Percentiles rank a stretch among this genome's conserved stretches.
Conservation (phyloP, 345 rosid species). For the Acer saccharum region DNA sequence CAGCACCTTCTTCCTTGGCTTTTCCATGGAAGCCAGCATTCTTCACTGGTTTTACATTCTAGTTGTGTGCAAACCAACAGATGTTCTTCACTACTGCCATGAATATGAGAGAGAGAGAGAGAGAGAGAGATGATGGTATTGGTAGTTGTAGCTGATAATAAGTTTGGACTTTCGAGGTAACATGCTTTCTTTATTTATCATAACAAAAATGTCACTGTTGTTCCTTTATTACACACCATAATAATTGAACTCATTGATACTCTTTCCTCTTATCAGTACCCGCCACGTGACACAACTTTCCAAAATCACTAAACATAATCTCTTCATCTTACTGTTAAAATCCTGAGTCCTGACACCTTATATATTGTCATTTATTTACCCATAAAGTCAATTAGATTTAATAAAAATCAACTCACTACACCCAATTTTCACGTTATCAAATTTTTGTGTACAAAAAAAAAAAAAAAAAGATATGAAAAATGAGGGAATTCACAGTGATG, state of each 20-base stretch:
- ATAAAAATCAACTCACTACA: no score
- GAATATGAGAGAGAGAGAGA: conserved; percentile 14
- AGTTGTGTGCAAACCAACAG: conserved; percentile 40
- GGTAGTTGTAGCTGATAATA: not conserved
- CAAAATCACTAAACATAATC: no score
- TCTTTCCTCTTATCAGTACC: not conserved
- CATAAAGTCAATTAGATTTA: no score
- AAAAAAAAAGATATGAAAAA: no score
- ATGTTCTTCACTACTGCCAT: conserved; percentile 23
- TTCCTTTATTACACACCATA: not conserved
- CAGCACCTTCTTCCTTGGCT: conserved; percentile 43
- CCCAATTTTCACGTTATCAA: no score
- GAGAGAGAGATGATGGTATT: not conserved
- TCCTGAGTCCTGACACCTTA: no score
- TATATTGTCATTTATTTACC: no score
- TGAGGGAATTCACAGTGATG: no score
- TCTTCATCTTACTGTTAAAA: no score
- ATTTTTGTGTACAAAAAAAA: no score
- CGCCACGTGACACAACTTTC: not conserved
- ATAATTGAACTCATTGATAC: not conserved
- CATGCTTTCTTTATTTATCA: not conserved
- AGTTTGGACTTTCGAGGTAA: not conserved
- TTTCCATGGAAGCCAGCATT: conserved; percentile 34
- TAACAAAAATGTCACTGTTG: not conserved
- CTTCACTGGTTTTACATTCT: conserved; percentile 27